phyloP scores from a whole-genome alignment of 2,329 filamentous ascomycete species.

The Fusarium guadeloupense region DNA sequence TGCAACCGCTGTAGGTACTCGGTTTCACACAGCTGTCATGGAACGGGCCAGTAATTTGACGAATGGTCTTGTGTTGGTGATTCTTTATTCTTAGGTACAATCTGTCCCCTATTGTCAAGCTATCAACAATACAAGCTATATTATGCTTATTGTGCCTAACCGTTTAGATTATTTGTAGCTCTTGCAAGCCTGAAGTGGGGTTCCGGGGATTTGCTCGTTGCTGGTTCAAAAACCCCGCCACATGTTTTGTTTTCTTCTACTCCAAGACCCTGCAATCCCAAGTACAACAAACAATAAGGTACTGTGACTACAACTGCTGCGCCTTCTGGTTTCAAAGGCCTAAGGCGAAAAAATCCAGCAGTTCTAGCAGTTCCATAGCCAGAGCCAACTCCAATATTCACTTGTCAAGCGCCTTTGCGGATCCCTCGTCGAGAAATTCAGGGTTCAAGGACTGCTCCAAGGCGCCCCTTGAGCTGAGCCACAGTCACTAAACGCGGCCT shows the following conservation, averaged over 20 bases:
- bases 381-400: not conserved
- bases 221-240: conserved; percentile 37
- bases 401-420: not conserved
- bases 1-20: not conserved
- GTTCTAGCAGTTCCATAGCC: not conserved
- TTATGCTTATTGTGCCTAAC: not conserved
- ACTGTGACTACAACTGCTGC: not conserved
- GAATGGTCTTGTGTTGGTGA: no score
- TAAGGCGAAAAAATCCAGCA: not conserved
- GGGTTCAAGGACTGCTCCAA: conserved; percentile 10
- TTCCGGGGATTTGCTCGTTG: conserved; percentile 30
- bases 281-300: no score
- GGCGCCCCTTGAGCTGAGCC: conserved; percentile 39
- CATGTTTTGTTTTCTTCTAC: conserved; percentile 38
- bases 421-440: not conserved
- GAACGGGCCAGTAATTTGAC: no score
- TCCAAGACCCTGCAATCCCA: conserved; percentile 4
- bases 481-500: conserved; percentile 40
- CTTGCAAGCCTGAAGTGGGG: conserved; percentile 24
- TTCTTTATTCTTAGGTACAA: no score
- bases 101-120: not conserved
- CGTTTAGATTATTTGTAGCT: not conserved
- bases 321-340: not conserved
- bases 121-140: conserved; percentile 1
- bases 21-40: not conserved